Conservation (phyloP, 306 rosid species). For the Sechiopsis laciniata region DNA sequence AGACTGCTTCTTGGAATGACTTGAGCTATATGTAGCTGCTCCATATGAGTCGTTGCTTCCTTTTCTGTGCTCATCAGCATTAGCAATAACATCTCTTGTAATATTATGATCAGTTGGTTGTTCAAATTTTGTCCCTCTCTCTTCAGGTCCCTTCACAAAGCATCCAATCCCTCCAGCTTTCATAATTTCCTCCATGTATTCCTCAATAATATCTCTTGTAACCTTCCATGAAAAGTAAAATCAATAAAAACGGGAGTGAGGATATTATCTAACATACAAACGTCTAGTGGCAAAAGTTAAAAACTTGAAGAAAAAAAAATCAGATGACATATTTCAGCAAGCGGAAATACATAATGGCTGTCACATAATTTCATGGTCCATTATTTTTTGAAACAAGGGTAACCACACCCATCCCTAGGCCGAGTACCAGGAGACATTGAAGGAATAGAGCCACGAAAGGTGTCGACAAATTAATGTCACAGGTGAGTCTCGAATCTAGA, state of each 20-base stretch:
- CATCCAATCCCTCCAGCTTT: slow-evolving; percentile 62
- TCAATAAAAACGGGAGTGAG: neutral
- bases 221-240: slow-evolving; percentile 38
- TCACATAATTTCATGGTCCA: neutral
- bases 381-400: no score
- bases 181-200: slow-evolving; percentile 74
- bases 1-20: slow-evolving; percentile 34
- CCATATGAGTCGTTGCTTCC: slow-evolving; percentile 29
- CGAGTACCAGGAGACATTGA: no score
- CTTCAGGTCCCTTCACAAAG: slow-evolving; percentile 44
- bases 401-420: no score
- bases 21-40: slow-evolving; percentile 28
- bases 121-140: slow-evolving; percentile 32
- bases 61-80: slow-evolving; percentile 30
- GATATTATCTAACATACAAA: neutral
- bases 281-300: neutral
- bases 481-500: no score
- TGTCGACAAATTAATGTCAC: no score
- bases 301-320: neutral
- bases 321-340: neutral
- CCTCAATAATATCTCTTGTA: slow-evolving; percentile 70
- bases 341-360: neutral
- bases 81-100: slow-evolving; percentile 22
- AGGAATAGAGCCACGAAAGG: no score
- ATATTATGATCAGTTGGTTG: slow-evolving; percentile 32